Conservation (phyloP, 2,329 filamentous ascomycete genomes). For the Trichoderma harzianum region DNA sequence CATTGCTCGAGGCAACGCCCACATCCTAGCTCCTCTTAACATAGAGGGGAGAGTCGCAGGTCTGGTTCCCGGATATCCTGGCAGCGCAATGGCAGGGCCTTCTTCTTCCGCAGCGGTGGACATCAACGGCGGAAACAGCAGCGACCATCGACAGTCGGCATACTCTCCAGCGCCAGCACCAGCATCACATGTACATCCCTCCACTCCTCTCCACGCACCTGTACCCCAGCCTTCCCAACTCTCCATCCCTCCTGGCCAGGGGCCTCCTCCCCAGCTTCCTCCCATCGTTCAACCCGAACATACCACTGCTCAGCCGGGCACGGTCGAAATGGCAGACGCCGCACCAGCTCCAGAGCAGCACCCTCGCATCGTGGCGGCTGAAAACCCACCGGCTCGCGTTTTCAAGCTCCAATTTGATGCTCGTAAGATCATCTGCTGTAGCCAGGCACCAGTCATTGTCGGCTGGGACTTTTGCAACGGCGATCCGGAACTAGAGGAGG, state of each 20-base stretch:
- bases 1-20: background rate
- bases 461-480: slow-evolving; percentile 97
- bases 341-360: slow-evolving; percentile 32
- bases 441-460: slow-evolving; percentile 85
- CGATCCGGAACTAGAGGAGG: slow-evolving; percentile 75
- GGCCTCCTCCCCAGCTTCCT: background rate
- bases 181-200: background rate
- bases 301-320: background rate
- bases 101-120: background rate
- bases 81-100: background rate
- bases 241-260: background rate
- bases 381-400: slow-evolving; percentile 59
- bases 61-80: background rate
- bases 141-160: background rate
- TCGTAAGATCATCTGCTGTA: slow-evolving; percentile 88
- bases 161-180: background rate
- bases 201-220: background rate
- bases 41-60: background rate
- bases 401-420: slow-evolving; percentile 98
- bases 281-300: background rate
- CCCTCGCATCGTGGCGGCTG: slow-evolving; percentile 44
- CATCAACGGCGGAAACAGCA: background rate
- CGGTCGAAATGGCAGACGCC: slow-evolving; percentile 9
- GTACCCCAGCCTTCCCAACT: slow-evolving; percentile 1
- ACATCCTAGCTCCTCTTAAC: background rate